Conservation (phyloP, 139 green algal genomes). For the Volvox reticuliferus region DNA sequence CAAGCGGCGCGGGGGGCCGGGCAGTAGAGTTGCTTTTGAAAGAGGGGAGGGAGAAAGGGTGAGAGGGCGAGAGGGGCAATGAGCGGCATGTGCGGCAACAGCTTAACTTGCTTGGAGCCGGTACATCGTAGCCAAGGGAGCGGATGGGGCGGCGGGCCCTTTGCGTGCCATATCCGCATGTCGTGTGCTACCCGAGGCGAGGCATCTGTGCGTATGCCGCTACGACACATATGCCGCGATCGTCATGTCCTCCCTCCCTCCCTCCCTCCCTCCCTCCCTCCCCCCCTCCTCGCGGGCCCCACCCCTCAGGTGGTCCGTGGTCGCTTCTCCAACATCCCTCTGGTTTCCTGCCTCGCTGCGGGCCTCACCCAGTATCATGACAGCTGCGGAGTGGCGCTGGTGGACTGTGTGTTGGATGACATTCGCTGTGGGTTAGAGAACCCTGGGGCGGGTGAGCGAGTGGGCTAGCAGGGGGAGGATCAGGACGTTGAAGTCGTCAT, state of each 20-base stretch:
- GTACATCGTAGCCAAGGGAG: too few relatives aligned
- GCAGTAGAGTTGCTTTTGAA: background rate
- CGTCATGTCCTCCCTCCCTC: background rate
- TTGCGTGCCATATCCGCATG: too few relatives aligned
- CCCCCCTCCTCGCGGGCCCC: background rate
- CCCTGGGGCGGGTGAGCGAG: conserved; percentile 44
- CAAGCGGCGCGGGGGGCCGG: background rate
- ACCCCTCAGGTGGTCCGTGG: conserved; percentile 60
- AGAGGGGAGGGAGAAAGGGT: too few relatives aligned
- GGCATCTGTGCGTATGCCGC: too few relatives aligned
- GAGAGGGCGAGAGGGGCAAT: too few relatives aligned
- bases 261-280: background rate
- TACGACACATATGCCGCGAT: background rate
- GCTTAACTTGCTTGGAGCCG: too few relatives aligned
- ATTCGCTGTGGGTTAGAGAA: conserved; percentile 84
- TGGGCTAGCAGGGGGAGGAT: background rate
- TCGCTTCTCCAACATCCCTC: conserved; percentile 77
- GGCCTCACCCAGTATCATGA: conserved; percentile 89
- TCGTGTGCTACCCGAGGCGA: too few relatives aligned
- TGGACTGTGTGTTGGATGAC: conserved; percentile 89
- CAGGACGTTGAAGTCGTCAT: background rate
- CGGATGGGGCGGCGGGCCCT: too few relatives aligned
- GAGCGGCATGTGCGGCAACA: too few relatives aligned
- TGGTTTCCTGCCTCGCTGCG: conserved; percentile 84
- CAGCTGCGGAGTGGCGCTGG: conserved; percentile 78